phyloP scores from a whole-genome alignment of 371 early-diverging fungal species.

The Mucor circinelloides region DNA sequence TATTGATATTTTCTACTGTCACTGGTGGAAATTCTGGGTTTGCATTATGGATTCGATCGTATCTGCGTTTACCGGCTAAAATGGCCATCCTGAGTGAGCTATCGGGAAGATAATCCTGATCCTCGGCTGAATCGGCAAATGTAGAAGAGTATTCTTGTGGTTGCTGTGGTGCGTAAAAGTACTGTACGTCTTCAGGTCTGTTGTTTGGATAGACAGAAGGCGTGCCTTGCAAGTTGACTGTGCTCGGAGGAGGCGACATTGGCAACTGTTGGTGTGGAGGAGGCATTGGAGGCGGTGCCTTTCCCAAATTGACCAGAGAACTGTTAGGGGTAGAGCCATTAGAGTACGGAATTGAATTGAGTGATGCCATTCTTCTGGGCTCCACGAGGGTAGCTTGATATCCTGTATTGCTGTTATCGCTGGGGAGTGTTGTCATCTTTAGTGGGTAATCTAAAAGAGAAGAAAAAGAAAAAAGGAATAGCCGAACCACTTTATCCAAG shows the following conservation, averaged over 20 bases:
- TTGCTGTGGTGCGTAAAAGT: background rate
- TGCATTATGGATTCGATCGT: conserved; percentile 8
- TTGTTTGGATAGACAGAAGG: background rate
- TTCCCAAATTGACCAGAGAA: background rate
- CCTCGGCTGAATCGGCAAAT: conserved; percentile 5
- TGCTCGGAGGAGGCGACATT: conserved; percentile 1
- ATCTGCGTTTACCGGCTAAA: conserved; percentile 10
- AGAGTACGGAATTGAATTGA: background rate
- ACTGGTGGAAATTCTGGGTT: conserved; percentile 32
- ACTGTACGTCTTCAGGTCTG: conserved; percentile 7
- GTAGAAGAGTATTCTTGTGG: background rate
- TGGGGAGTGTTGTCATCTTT: conserved; percentile 8
- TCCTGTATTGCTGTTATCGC: background rate
- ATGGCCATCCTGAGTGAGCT: conserved; percentile 21
- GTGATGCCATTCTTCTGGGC: background rate
- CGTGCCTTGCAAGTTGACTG: background rate
- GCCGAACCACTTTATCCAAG: background rate
- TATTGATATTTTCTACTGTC: conserved; percentile 67
- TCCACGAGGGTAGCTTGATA: background rate
- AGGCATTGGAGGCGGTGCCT: background rate
- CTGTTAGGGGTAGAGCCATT: background rate
- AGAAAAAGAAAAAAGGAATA: background rate
- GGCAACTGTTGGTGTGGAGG: background rate
- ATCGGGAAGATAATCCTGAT: conserved; percentile 18
- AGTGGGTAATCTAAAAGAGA: background rate